phyloP scores from a whole-genome alignment of 805 yeast species.

The Scheffersomyces spartinae region DNA sequence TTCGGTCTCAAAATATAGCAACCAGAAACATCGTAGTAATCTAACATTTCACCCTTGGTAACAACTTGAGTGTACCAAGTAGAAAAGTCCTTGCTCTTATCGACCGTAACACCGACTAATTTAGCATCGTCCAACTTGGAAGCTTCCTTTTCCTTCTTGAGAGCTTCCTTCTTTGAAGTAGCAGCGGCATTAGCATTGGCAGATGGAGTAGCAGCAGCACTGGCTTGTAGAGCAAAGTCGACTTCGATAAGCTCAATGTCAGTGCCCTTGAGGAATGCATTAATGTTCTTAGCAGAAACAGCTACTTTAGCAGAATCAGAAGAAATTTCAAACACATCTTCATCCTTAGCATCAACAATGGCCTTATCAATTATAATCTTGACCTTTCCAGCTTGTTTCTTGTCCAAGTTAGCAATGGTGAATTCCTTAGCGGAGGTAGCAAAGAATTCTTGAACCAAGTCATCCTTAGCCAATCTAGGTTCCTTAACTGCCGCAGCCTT shows the following conservation, averaged over 20 bases:
- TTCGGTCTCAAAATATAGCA: slow-evolving; percentile 97
- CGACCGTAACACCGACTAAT: slow-evolving; percentile 91
- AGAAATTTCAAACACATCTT: slow-evolving; percentile 31
- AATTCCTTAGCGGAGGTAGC: slow-evolving; percentile 48
- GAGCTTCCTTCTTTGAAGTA: slow-evolving; percentile 15
- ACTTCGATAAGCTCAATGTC: slow-evolving; percentile 41
- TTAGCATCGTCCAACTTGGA: slow-evolving; percentile 76
- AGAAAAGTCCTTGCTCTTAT: slow-evolving; percentile 84
- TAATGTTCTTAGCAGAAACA: slow-evolving; percentile 34
- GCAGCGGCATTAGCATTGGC: slow-evolving; percentile 5
- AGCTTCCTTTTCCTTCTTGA: slow-evolving; percentile 26
- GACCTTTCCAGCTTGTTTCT: slow-evolving; percentile 39
- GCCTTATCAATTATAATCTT: slow-evolving; percentile 48
- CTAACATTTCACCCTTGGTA: slow-evolving; percentile 96
- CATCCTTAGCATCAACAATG: slow-evolving; percentile 28
- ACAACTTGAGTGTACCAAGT: slow-evolving; percentile 96
- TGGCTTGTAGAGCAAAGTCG: slow-evolving; percentile 34
- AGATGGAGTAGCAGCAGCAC: slow-evolving; percentile 13
- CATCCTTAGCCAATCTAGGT: slow-evolving; percentile 81
- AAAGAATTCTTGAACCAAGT: slow-evolving; percentile 56
- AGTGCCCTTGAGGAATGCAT: slow-evolving; percentile 35
- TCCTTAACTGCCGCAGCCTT: slow-evolving; percentile 63
- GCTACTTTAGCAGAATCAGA: slow-evolving; percentile 42
- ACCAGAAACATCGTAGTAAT: slow-evolving; percentile 97
- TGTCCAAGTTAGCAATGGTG: slow-evolving; percentile 40